Base-by-base conservation (phyloP, 805 yeast genomes). In the Pichia sporocuriosa region DNA sequence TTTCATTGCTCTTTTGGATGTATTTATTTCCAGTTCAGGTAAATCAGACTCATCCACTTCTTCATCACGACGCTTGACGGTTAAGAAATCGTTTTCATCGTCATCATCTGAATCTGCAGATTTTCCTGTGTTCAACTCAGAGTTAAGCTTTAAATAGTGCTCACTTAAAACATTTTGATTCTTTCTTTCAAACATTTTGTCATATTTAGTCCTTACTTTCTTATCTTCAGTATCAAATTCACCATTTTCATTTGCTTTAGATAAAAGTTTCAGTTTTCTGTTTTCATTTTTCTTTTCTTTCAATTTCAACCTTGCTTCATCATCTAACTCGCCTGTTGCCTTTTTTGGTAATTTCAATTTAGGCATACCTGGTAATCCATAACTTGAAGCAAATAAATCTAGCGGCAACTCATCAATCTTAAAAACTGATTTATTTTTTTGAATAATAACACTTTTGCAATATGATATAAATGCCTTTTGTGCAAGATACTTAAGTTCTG, bases 351-450 rank as follows among this genome's bases (percentile, higher is more conserved):
- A 73, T 58, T 86, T 88, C 53, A 93, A 83, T 53, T 84, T 81
- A 32, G 99, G 99, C 3, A 96, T 96, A 41, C 97, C 96, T 1
- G 97, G 96, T 32, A 93, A 71, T 9, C 99, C 99, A 36, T 89
- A 62, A 4, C 96, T 84, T 45, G 75, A 75, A 5, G 99, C 97
- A 62, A 69, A 88, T 42, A 75, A 84, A 49, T 90, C 96, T 3
- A 81, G 65, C 3, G 96, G 94, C 4, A 90, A 58, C 36, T 77
- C 76, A 11, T 79, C 84, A 30, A 88, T 72, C 50, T 83, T 77
- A 65, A 93, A 93, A 11, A 89, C 80, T 29, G 80, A 84, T 60
- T 87, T 87, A 57, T 90, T 96, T 54, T 81, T 79, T 62, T 89
- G 97, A 35, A 93, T 68, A 57, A 81, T 81, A 6, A 93, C 74